Evolutionary conservation across 1,139 yeast genomes (phyloP).

Genomic region (Candida sanyaensis): DNA sequence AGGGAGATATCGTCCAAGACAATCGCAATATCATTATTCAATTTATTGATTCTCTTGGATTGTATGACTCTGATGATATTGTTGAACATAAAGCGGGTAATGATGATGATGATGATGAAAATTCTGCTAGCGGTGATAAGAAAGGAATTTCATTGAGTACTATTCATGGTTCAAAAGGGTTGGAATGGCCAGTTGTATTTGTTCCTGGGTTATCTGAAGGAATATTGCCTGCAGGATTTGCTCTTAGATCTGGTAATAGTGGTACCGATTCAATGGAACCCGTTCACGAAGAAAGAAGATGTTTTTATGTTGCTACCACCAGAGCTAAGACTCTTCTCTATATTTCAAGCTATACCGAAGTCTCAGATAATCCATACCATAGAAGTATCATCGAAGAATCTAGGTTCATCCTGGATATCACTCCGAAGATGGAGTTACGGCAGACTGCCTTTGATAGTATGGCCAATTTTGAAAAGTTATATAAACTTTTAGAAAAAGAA

Average conservation of each 20-base stretch:
- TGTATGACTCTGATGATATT: conserved; percentile 43
- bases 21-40: conserved; percentile 40
- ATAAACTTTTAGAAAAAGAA: conserved; percentile 16
- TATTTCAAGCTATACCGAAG: conserved; percentile 35
- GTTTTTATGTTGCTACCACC: conserved; percentile 86
- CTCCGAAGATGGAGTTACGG: conserved; percentile 2
- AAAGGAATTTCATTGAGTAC: conserved; percentile 57
- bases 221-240: conserved; percentile 53
- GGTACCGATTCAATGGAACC: conserved; percentile 22
- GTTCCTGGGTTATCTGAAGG: conserved; percentile 71
- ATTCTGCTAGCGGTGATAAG: conserved; percentile 18
- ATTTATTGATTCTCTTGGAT: conserved; percentile 61
- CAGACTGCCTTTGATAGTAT: conserved; percentile 22
- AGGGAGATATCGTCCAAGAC: conserved; percentile 20
- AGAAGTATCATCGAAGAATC: conserved; percentile 27
- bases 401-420: conserved; percentile 27
- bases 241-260: conserved; percentile 23
- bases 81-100: conserved; percentile 11
- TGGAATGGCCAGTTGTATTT: conserved; percentile 94
- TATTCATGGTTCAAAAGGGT: conserved; percentile 89
- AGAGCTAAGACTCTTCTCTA: conserved; percentile 61
- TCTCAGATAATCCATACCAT: conserved; percentile 20
- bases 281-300: conserved; percentile 75
- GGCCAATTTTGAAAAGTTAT: conserved; percentile 20
- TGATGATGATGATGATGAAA: conserved; percentile 17